Evolutionary conservation across 176 grass and related monocot species (phyloP).

Genomic region (Microstegium vimineum): DNA sequence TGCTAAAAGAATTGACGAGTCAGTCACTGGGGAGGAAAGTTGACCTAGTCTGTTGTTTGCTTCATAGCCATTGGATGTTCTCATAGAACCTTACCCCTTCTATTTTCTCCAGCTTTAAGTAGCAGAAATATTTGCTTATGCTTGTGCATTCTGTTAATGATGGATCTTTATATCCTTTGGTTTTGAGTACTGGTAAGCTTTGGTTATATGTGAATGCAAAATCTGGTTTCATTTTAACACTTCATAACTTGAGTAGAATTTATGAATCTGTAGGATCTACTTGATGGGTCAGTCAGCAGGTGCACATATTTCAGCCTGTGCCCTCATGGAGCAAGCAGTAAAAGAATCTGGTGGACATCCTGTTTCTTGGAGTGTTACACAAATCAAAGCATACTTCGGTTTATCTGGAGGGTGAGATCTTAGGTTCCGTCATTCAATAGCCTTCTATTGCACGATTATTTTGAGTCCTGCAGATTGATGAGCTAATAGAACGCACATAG

Average conservation of each 20-base stretch:
- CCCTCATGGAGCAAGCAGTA: conserved; percentile 64
- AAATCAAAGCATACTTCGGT: conserved; percentile 93
- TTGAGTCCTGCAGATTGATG: conserved; percentile 9
- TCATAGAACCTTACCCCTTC: background rate
- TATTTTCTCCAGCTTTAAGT: background rate
- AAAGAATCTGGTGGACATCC: conserved; percentile 64
- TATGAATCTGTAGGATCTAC: conserved; percentile 60
- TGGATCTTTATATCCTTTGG: background rate
- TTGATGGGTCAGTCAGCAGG: conserved; percentile 98
- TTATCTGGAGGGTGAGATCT: conserved; percentile 86
- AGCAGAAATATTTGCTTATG: background rate
- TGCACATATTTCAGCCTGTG: conserved; percentile 89
- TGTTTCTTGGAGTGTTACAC: conserved; percentile 76
- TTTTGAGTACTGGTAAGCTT: background rate
- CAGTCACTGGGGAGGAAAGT: background rate
- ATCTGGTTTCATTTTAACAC: background rate
- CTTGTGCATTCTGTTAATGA: background rate
- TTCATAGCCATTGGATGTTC: background rate
- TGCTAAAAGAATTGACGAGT: conserved; percentile 3
- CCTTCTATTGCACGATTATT: background rate
- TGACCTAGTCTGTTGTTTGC: background rate
- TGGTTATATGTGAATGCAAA: background rate
- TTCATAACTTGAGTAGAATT: background rate
- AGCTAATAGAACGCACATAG: background rate
- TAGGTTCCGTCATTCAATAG: conserved; percentile 14